Conservation (phyloP, 805 yeast species). For the Candida oleophila region DNA sequence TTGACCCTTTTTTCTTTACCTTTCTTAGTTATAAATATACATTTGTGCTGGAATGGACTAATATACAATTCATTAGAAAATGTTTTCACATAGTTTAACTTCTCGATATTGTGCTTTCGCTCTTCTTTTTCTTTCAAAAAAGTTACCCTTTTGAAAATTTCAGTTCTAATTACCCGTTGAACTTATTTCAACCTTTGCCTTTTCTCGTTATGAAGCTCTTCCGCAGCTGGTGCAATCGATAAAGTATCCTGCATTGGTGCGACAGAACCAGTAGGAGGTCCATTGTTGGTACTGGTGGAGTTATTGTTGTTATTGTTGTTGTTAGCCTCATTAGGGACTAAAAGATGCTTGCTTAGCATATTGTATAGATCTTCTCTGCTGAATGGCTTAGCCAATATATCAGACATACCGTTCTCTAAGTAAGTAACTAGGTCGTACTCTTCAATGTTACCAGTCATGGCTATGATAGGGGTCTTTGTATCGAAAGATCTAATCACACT, state of each 20-base stretch:
- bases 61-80: background rate
- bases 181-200: background rate
- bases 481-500: constrained; percentile 85
- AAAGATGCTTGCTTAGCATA: constrained; percentile 73
- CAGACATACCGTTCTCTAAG: constrained; percentile 86
- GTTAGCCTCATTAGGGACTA: constrained; percentile 24
- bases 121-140: too few relatives aligned
- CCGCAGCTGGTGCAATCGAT: background rate
- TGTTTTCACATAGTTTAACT: too few relatives aligned
- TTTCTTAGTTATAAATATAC: background rate
- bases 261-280: background rate
- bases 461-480: constrained; percentile 83
- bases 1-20: too few relatives aligned
- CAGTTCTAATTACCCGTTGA: too few relatives aligned
- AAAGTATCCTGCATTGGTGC: background rate
- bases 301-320: constrained; percentile 1
- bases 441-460: constrained; percentile 90
- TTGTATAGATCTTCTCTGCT: constrained; percentile 80
- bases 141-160: too few relatives aligned
- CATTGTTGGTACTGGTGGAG: background rate
- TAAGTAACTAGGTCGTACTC: constrained; percentile 79
- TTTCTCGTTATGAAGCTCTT: background rate
- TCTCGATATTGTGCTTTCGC: too few relatives aligned
- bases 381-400: constrained; percentile 91
- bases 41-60: background rate